Evolutionary conservation across 805 yeast genomes (phyloP), one percentile per base, ranked within the genome.

Genomic region (Hanseniaspora singularis): DNA sequence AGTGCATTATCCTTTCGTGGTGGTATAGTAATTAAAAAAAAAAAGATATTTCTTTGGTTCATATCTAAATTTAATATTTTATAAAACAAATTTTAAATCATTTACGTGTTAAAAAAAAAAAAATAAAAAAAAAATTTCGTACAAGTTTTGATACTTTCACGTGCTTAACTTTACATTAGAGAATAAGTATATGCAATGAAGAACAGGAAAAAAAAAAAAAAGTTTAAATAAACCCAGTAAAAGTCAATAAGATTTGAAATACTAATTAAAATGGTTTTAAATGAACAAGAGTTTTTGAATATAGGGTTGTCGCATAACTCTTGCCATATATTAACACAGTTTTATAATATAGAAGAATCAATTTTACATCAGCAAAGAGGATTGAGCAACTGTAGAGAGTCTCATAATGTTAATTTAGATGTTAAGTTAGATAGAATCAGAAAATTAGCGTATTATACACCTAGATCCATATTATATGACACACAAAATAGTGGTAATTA

Each of bases 391-490:
- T 36, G 38, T 10, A 41, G 3, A 58, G 61, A 49, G 73, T 71
- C 50, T 72, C 80, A 2, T 45, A 63, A 15, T 66, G 77, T 3
- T 69, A 70, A 50, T 68, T 77, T 51, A 63, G 67, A 33, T 32
- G 31, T 40, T 64, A 72, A 4, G 69, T 53, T 64, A 1, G 63
- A 66, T 30, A 49, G 52, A 2, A 51, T 67, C 36, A 61, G 68
- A 8, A 70, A 71, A 44, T 62, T 74, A 0, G 71, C 73, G 0
- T 73, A 77, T n/a, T 85, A 76, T 57, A 69, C 80, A n/a, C 97
- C 98, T 1, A 64, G 97, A 47, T 75, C 83, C 0, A 55, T 86
- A 30, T 55, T 86, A n/a, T 85, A 88, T 79, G 97, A 92, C 51
- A 71, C 77, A 38, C 66, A 70, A 18, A 79, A 81, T 40, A 95